Evolutionary conservation across 805 yeast species (phyloP), one percentile per base, ranked within the genome.

Genomic region (Diddensiella transvaalensis): DNA sequence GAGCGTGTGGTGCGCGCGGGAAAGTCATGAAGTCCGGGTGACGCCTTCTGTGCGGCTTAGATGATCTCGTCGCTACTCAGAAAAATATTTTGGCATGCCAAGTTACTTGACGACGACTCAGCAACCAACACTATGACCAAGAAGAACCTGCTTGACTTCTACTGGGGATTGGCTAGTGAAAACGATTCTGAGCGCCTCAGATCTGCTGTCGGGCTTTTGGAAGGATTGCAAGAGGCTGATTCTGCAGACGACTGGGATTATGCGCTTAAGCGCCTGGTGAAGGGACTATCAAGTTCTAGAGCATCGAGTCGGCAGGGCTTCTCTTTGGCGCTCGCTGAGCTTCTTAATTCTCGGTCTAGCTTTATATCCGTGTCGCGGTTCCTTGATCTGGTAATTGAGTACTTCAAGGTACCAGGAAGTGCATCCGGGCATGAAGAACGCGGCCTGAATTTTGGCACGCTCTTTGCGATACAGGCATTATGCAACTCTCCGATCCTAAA

Each of bases 281-380:
- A 81, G 53, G 97, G 98, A 44, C 69, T 91, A 26, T 73, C 88
- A 3, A 85, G 96, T 3, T 77, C 89, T 13, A 78, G 93, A 59
- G 95, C 85, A 21, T 76, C 88, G 42, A 93, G 96, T 1, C 73
- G 97, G 48, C 67, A 87, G 23, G 98, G 98, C 3, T 91, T 84
- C 60, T 86, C 96, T 2, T 78, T 87, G 75, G 91, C 96, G 40
- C 68, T 91, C 39, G 79, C 90, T 0, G 97, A 91, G 63, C 53
- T 68, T 8, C 51, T 68, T 17, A 46, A 48, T 11, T 50, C 55
- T 13, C 54, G 74, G 47, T 40, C 47, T 53, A 57, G 52, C 4
- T 44, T 56, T 3, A 60, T 80, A 55, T 59, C 77, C 46, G 50
- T 74, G 40, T 56, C 69, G 29, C 55, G 70, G 52, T 62, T 75